Evolutionary conservation across 2,329 filamentous ascomycete genomes (phyloP), one percentile per base, ranked within the genome.

Genomic region (Scorias spongiosa): DNA sequence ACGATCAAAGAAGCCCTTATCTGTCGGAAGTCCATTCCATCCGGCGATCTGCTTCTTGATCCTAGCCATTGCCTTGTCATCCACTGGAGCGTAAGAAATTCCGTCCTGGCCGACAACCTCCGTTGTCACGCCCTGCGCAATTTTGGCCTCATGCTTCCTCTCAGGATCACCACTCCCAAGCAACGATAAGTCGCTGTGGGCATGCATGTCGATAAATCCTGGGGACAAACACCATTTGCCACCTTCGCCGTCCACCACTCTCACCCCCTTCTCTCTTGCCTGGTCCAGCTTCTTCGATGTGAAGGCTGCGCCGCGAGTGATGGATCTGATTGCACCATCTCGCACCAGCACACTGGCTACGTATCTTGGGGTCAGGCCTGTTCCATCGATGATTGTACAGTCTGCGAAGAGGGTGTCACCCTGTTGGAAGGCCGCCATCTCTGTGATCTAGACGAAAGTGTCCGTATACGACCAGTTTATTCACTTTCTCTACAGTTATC

Each of bases 171-270:
- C 53, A 2, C 52, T 57, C 39, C 56, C 52, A 2, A 57, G 50
- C 4, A 57, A 45, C 5, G 52, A 54, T 10, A 57, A 48, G 41
- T 57, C 54, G 11, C 51, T 54, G 34, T 57, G 54, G n/a, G 54
- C 54, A 39, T 57, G 54, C 54, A 57, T 57, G 42, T 57, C 54
- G 30, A 57, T 57, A 43, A 57, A 57, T 15, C 54, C 54, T 10
- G 54, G 54, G 38, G 43, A 49, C n/a, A 57, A 46, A n/a, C 43
- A 45, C 48, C 49, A 57, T 42, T 44, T 49, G 26, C 54, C 54
- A 32, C 43, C 28, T 28, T 54, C 49, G 44, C 54, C 55, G 42
- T 57, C 54, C 8, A 57, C 46, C 10, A 55, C 42, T 26, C 44
- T 44, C 8, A 44, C 42, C 2, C 36, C 46, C 10, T 29, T 38